phyloP scores from a whole-genome alignment of 2,329 filamentous ascomycete genomes.

The Colletotrichum caudatum region DNA sequence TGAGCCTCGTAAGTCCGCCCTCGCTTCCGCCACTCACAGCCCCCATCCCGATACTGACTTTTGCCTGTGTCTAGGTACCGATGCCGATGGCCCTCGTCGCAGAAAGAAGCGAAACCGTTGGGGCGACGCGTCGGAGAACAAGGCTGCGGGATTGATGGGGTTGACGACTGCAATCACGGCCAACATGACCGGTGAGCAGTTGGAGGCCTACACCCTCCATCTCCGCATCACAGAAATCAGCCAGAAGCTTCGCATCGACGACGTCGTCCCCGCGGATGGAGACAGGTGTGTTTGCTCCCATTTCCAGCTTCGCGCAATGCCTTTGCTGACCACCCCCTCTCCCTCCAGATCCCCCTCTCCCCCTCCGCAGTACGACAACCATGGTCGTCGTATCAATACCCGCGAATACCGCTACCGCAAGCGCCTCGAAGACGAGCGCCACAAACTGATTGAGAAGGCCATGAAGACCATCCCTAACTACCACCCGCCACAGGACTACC shows the following conservation, averaged over 20 bases:
- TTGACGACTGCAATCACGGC: constrained; percentile 95
- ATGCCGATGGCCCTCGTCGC: constrained; percentile 81
- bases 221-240: constrained; percentile 99
- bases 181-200: constrained; percentile 98
- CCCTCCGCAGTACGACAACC: constrained; percentile 98
- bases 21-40: not conserved
- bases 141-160: constrained; percentile 97
- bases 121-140: constrained; percentile 98
- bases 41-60: constrained; percentile 46
- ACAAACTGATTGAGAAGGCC: constrained; percentile 98
- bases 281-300: constrained; percentile 76
- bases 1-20: constrained; percentile 72
- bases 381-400: constrained; percentile 98
- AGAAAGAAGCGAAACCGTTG: constrained; percentile 99
- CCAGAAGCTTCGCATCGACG: constrained; percentile 98
- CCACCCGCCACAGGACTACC: constrained; percentile 97
- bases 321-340: constrained; percentile 42
- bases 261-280: constrained; percentile 96
- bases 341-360: constrained; percentile 87
- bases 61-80: constrained; percentile 56
- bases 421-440: constrained; percentile 96
- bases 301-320: constrained; percentile 1
- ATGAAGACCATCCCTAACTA: constrained; percentile 99
- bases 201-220: constrained; percentile 96
- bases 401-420: constrained; percentile 99